A percentile compares a stretch with the other conserved stretches of the same genome.
Evolutionary conservation across 2,329 filamentous ascomycete species (phyloP).

Genomic region (Malbranchea zuffiana): DNA sequence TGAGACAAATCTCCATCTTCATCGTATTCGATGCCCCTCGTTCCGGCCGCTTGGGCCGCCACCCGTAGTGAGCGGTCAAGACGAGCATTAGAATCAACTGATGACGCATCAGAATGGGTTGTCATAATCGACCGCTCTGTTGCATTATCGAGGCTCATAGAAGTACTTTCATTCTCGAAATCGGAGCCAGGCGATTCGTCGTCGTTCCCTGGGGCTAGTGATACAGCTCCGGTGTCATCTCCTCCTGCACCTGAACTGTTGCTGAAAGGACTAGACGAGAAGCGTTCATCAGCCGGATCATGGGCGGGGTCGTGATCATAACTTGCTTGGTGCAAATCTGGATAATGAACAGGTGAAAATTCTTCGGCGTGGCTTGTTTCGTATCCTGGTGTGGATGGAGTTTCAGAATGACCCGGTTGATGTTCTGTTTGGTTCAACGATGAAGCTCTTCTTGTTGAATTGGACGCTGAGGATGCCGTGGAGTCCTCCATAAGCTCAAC

Average conservation of each 20-base stretch:
- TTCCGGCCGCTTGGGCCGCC: constrained; percentile 65
- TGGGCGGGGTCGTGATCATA: constrained; percentile 26
- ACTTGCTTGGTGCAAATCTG: constrained; percentile 1
- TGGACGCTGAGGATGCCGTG: constrained; percentile 62
- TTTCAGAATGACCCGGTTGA: background rate
- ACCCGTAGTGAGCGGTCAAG: constrained; percentile 68
- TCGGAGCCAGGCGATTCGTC: constrained; percentile 40
- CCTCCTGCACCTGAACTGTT: constrained; percentile 40
- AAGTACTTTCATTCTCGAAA: constrained; percentile 56
- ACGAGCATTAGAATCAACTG: constrained; percentile 57
- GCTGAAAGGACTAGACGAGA: constrained; percentile 71
- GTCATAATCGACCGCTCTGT: constrained; percentile 58
- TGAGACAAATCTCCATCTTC: constrained; percentile 62
- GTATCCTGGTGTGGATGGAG: constrained; percentile 31
- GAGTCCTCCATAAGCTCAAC: constrained; percentile 82
- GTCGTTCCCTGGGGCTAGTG: constrained; percentile 36
- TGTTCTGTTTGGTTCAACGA: constrained; percentile 44
- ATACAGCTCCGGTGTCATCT: constrained; percentile 34
- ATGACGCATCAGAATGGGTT: constrained; percentile 44
- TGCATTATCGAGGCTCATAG: constrained; percentile 72
- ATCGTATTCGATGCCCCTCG: constrained; percentile 53
- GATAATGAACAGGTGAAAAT: constrained; percentile 5
- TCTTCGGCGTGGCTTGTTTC: constrained; percentile 8
- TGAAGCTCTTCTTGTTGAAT: constrained; percentile 64
- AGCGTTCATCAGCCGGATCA: constrained; percentile 53